Conservation (phyloP, 208 protist genomes). For the Crithidia expoeki region DNA sequence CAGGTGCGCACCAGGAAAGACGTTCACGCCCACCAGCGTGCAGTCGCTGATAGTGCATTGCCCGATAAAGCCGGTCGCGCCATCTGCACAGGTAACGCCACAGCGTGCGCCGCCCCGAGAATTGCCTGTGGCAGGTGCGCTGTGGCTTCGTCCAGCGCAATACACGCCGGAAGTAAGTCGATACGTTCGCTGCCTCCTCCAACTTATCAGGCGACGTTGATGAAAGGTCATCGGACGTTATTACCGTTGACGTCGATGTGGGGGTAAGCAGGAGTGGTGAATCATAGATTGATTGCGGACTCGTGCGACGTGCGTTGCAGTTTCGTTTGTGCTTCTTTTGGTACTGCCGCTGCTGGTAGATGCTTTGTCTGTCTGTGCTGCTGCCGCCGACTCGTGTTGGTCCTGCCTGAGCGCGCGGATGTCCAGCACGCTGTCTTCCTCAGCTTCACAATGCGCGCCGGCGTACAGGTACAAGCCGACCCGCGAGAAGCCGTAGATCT, state of each 20-base stretch:
- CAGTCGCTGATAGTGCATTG: conserved; percentile 50
- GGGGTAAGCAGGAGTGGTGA: no score
- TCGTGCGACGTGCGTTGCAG: no score
- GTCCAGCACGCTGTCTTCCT: conserved; percentile 53
- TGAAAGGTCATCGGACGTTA: no score
- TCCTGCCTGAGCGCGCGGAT: conserved; percentile 36
- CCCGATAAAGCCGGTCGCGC: conserved; percentile 46
- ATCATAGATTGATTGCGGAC: no score
- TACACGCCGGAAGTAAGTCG: conserved; percentile 53
- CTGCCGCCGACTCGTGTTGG: background rate
- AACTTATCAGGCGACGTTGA: no score
- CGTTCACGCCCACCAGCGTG: conserved; percentile 52
- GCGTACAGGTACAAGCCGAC: conserved; percentile 67
- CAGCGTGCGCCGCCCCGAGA: conserved; percentile 61
- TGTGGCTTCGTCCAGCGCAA: conserved; percentile 57
- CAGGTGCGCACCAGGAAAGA: conserved; percentile 49
- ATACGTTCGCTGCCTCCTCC: conserved; percentile 12
- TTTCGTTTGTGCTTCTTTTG: background rate
- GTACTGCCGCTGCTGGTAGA: background rate
- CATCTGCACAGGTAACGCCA: conserved; percentile 55
- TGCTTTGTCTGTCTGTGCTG: background rate
- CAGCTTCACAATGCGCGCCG: conserved; percentile 40
- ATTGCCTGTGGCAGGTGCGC: conserved; percentile 55
- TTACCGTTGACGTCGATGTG: no score
- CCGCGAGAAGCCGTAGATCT: conserved; percentile 62